Evolutionary conservation across 1,284 basidiomycete genomes (phyloP), one percentile per base, ranked within the genome.

Genomic region (Cerioporus squamosus): DNA sequence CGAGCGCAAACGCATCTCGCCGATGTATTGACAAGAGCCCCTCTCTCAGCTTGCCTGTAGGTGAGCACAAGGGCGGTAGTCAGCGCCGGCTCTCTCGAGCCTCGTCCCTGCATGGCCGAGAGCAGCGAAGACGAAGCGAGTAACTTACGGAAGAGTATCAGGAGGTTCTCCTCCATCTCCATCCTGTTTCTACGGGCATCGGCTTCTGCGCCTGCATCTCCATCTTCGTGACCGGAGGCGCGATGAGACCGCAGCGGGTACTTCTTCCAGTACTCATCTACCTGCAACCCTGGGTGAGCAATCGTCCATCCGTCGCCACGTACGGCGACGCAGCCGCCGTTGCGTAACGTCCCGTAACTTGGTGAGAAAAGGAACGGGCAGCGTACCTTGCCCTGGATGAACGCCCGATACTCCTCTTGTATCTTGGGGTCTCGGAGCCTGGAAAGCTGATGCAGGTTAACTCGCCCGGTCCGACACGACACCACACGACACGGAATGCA

Each of bases 41-140:
- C 71, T 91, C 88, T 53, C 88, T 77, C 8, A 91, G 74, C 68
- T 91, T 91, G 24, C 88, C 88, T 91, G 61, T 29, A 26, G n/a
- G 46, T n/a, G n/a, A n/a, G 44, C 15, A 20, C 17, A 22, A 22
- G 15, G 18, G 24, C 9, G n/a, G 22, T 22, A 23, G 9, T 36
- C 20, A 57, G 52, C 53, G 20, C 9, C 33, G 33, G 9, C 26
- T 9, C 9, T 29, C 26, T 29, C 26, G 26, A 29, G 6, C 9
- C 26, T 29, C 26, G 33, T 15, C 14, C 8, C 3, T 10, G 33
- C 33, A 36, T 36, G 33, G 33, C 23, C 5, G 17, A 46, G 18
- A 49, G 8, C 18, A 48, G 17, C 26, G 24, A 48, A 6, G 20
- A 5, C 12, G 33, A 7, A 36, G n/a, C n/a, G n/a, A 29, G 33